Conservation (phyloP, 2,329 filamentous ascomycete species). For the Cordyceps javanica region DNA sequence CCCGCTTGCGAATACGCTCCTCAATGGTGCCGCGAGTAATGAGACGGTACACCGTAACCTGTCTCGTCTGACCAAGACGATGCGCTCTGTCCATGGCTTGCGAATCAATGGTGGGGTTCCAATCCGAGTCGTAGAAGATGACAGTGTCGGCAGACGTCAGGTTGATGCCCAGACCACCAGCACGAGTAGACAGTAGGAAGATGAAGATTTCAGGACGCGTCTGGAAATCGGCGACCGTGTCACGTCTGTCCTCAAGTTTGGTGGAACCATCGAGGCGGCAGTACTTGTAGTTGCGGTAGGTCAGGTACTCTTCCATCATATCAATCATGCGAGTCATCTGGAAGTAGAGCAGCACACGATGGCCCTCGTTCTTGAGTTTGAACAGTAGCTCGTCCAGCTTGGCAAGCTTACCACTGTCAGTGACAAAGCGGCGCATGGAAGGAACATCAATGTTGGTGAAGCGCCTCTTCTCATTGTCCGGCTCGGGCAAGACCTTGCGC, state of each 20-base stretch:
- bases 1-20: conserved; percentile 94
- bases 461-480: conserved; percentile 72
- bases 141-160: conserved; percentile 94
- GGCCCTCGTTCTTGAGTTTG: conserved; percentile 83
- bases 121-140: conserved; percentile 99
- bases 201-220: conserved; percentile 92
- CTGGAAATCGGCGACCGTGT: conserved; percentile 96
- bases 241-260: conserved; percentile 91
- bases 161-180: conserved; percentile 97
- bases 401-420: conserved; percentile 92
- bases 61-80: conserved; percentile 89
- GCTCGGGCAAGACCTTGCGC: conserved; percentile 63
- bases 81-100: conserved; percentile 99
- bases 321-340: conserved; percentile 99
- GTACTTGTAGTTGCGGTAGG: conserved; percentile 98
- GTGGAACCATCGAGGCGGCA: conserved; percentile 94
- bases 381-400: conserved; percentile 82
- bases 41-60: conserved; percentile 95
- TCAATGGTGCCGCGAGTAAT: conserved; percentile 97
- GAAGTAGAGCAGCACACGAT: conserved; percentile 96
- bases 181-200: conserved; percentile 91
- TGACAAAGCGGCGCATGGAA: conserved; percentile 96
- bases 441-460: conserved; percentile 91
- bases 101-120: conserved; percentile 98
- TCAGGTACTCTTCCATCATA: conserved; percentile 97